Evolutionary conservation across 768 basidiomycete genomes (phyloP).

Genomic region (Macrolepiota dolichaula): DNA sequence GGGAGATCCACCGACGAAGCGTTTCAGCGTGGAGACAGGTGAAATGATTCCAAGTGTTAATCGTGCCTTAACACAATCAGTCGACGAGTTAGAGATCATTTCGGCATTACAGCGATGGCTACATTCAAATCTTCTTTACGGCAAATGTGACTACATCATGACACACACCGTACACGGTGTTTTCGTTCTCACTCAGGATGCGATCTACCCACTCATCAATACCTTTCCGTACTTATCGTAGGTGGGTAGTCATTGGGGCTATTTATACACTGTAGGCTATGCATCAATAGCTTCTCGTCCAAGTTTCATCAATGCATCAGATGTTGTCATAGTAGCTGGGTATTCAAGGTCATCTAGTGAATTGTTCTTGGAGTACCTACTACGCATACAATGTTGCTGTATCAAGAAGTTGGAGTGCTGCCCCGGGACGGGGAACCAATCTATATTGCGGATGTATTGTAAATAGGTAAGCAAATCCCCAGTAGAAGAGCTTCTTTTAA

Average conservation of each 20-base stretch:
- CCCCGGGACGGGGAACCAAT: background rate
- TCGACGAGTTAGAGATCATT: background rate
- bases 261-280: constrained; percentile 11
- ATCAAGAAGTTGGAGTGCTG: background rate
- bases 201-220: constrained; percentile 8
- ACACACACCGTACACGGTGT: background rate
- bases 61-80: constrained; percentile 9
- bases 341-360: background rate
- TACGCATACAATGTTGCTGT: background rate
- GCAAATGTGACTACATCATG: background rate
- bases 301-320: constrained; percentile 12
- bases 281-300: constrained; percentile 10
- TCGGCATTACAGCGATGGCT: constrained; percentile 7
- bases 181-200: constrained; percentile 9
- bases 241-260: background rate
- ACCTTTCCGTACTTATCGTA: constrained; percentile 12
- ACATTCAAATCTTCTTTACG: background rate
- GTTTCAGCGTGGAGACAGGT: background rate
- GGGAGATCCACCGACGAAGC: background rate
- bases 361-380: background rate
- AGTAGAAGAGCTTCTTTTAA: constrained; percentile 8
- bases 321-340: constrained; percentile 13
- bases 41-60: background rate
- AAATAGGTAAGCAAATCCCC: constrained; percentile 2
- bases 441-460: background rate